A percentile compares a stretch with the other conserved stretches of the same genome.
These are phyloP conservation scores for Orbilia blumenaviensis DNA, from an alignment of 2,329 filamentous ascomycete genomes.

Conservation along the genomic window DNA sequence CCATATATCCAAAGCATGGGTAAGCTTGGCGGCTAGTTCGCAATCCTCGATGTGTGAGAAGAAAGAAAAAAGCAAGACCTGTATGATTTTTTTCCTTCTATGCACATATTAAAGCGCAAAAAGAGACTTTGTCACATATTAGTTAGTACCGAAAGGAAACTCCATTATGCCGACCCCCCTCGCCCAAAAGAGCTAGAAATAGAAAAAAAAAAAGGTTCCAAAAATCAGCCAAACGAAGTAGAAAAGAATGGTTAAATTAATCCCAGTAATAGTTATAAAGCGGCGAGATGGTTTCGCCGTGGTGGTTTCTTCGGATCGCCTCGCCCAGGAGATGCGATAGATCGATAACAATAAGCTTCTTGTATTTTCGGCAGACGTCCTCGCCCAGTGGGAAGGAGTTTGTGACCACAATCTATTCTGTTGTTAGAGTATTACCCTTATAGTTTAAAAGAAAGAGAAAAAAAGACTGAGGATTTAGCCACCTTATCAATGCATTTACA, in stretches of 20 bases:
- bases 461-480: not conserved
- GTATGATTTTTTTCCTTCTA: constrained; percentile 17
- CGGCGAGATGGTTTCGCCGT: constrained; percentile 72
- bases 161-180: constrained; percentile 57
- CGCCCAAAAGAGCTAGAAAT: not conserved
- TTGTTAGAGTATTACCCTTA: not conserved
- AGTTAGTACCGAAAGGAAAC: constrained; percentile 15
- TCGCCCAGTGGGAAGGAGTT: constrained; percentile 94
- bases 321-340: constrained; percentile 88
- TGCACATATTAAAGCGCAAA: constrained; percentile 44
- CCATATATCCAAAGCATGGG: constrained; percentile 8
- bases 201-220: not conserved
- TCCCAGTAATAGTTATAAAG: constrained; percentile 48
- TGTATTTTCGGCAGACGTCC: constrained; percentile 73
- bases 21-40: not conserved
- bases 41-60: not conserved
- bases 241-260: constrained; percentile 15
- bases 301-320: constrained; percentile 93
- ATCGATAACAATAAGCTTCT: constrained; percentile 89
- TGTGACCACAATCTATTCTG: constrained; percentile 79
- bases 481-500: constrained; percentile 87
- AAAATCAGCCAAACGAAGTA: not conserved
- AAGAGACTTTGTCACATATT: constrained; percentile 27
- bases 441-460: not conserved
- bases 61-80: not conserved